Conservation (phyloP, 768 basidiomycete genomes). For the Phanerodontia chrysosporium region DNA sequence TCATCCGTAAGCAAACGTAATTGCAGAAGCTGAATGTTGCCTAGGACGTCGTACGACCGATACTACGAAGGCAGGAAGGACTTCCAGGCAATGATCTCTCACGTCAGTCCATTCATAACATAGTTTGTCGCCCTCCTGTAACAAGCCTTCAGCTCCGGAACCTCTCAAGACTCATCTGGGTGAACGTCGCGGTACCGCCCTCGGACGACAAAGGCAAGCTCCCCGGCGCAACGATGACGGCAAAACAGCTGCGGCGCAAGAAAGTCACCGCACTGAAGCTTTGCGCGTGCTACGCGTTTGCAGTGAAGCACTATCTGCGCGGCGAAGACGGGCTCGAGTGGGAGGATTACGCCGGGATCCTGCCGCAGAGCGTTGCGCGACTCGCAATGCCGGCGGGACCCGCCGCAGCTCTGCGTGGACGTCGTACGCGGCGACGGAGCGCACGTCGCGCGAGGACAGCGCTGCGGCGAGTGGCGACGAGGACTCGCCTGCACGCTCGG, state of each 20-base stretch:
- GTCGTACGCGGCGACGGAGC: slow-evolving; percentile 37
- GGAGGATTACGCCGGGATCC: slow-evolving; percentile 60
- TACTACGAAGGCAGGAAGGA: slow-evolving; percentile 88
- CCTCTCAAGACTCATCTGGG: slow-evolving; percentile 74
- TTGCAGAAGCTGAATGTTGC: neutral
- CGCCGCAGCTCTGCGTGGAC: slow-evolving; percentile 27
- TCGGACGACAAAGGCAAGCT: slow-evolving; percentile 55
- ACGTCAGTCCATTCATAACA: slow-evolving; percentile 32
- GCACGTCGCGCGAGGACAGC: slow-evolving; percentile 12
- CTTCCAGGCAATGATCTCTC: slow-evolving; percentile 67
- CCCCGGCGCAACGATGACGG: slow-evolving; percentile 40
- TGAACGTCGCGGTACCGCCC: slow-evolving; percentile 67
- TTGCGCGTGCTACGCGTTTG: slow-evolving; percentile 65
- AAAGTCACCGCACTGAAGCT: slow-evolving; percentile 73
- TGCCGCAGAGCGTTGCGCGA: slow-evolving; percentile 58
- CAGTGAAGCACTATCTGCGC: slow-evolving; percentile 78
- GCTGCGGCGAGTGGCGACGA: slow-evolving; percentile 10
- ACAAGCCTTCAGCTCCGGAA: slow-evolving; percentile 50
- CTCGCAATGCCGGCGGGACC: slow-evolving; percentile 27
- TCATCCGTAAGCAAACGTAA: neutral
- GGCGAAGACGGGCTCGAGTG: slow-evolving; percentile 75
- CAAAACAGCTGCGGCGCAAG: slow-evolving; percentile 49
- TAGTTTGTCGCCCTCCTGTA: neutral
- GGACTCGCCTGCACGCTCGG: neutral
- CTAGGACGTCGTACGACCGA: slow-evolving; percentile 71